A percentile compares a stretch with the other conserved stretches of the same genome.
Conservation (phyloP, 306 rosid genomes). For the Ceratonia siliqua region DNA sequence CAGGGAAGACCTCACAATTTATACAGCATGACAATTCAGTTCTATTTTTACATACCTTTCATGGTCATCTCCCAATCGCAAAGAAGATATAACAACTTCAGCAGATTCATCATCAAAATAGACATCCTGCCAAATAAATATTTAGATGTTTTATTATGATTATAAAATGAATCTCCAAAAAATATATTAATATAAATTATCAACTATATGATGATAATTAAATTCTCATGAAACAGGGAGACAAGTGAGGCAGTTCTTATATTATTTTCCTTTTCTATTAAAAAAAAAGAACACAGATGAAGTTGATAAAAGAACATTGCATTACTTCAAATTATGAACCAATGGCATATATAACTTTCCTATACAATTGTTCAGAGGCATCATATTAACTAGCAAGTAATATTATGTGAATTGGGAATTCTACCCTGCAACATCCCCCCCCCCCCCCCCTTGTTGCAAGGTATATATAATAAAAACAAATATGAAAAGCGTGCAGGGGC, state of each 20-base stretch:
- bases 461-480: neutral
- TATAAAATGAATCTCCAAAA: slow-evolving; percentile 10
- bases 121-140: slow-evolving; percentile 69
- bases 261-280: neutral
- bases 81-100: slow-evolving; percentile 92
- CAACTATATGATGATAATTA: neutral
- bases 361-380: neutral
- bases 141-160: slow-evolving; percentile 31
- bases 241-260: neutral
- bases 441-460: neutral
- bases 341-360: neutral
- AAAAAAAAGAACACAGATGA: neutral
- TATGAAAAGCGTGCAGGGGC: neutral
- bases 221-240: neutral
- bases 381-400: neutral
- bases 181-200: neutral
- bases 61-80: slow-evolving; percentile 96
- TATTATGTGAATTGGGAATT: neutral
- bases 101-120: slow-evolving; percentile 99
- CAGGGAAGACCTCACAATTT: neutral
- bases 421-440: neutral
- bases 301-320: neutral
- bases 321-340: neutral
- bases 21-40: neutral
- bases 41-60: slow-evolving; percentile 62